These are phyloP conservation scores for Caryocar brasiliense DNA, from an alignment of 441 rosid species.

Conservation along the genomic window DNA sequence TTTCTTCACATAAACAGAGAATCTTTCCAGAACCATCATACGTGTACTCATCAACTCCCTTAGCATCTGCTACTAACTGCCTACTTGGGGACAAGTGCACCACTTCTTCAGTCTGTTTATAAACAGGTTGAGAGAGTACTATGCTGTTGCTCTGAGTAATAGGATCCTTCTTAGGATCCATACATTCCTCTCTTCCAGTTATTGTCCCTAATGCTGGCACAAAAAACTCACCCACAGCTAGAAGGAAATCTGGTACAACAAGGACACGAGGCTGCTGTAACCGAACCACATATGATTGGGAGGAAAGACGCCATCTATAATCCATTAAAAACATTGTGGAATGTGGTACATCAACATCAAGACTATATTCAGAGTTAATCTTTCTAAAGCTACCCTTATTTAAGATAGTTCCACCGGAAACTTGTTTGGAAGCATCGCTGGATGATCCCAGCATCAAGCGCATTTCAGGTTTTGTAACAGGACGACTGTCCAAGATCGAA, in stretches of 20 bases:
- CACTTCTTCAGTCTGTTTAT: slow-evolving; percentile 70
- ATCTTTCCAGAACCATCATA: slow-evolving; percentile 93
- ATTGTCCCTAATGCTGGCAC: slow-evolving; percentile 86
- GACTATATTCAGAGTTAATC: slow-evolving; percentile 35
- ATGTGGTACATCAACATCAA: slow-evolving; percentile 48
- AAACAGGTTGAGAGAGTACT: slow-evolving; percentile 56
- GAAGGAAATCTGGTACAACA: slow-evolving; percentile 96
- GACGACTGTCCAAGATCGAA: slow-evolving; percentile 83
- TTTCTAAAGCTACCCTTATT: slow-evolving; percentile 46
- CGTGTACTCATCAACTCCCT: slow-evolving; percentile 70
- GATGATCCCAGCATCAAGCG: slow-evolving; percentile 96
- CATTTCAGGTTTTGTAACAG: slow-evolving; percentile 91
- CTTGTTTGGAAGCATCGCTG: slow-evolving; percentile 70
- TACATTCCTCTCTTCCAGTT: slow-evolving; percentile 86
- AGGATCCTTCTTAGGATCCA: slow-evolving; percentile 94
- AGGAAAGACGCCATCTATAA: slow-evolving; percentile 82
- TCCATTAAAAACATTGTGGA: slow-evolving; percentile 96
- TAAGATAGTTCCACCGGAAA: slow-evolving; percentile 44
- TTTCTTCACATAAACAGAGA: slow-evolving; percentile 54
- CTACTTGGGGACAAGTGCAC: slow-evolving; percentile 76
- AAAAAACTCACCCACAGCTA: slow-evolving; percentile 88
- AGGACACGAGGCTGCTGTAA: slow-evolving; percentile 94
- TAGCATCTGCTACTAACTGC: slow-evolving; percentile 75
- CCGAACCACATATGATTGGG: slow-evolving; percentile 80
- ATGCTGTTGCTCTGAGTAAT: slow-evolving; percentile 60